Percentiles rank a stretch among this genome's conserved stretches.
Evolutionary conservation across 2,329 filamentous ascomycete genomes (phyloP).

Genomic region (Nothophoma quercina): DNA sequence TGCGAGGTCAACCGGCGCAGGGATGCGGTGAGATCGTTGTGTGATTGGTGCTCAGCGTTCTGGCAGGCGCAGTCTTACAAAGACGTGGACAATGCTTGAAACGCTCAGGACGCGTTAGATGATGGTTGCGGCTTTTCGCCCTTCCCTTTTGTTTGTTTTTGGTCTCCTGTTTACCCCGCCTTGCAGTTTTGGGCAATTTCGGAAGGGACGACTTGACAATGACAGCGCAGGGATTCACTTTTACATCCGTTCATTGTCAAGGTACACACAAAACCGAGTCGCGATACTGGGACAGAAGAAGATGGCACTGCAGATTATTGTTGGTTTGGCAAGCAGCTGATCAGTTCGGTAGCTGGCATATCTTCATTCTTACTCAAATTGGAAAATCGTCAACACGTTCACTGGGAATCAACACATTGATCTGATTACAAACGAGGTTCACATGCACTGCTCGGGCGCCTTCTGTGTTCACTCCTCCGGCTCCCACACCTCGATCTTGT

Average conservation of each 20-base stretch:
- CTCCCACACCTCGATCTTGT: conserved; percentile 39
- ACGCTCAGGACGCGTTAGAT: background rate
- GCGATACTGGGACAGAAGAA: no score
- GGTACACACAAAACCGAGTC: no score
- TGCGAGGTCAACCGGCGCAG: conserved; percentile 30
- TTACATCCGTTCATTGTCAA: no score
- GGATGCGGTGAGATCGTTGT: conserved; percentile 27
- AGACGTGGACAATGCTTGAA: conserved; percentile 7
- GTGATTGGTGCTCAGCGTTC: conserved; percentile 26
- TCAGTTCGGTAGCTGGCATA: no score
- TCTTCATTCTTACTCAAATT: no score
- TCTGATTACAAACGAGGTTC: no score
- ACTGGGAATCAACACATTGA: no score
- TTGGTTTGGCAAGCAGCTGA: background rate
- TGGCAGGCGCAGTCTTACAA: conserved; percentile 5
- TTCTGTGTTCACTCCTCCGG: background rate
- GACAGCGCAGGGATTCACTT: conserved; percentile 2
- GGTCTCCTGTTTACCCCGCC: conserved; percentile 9
- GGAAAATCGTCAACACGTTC: no score
- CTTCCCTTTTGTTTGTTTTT: conserved; percentile 6
- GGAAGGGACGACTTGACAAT: background rate
- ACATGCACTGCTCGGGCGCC: background rate
- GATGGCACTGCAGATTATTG: no score
- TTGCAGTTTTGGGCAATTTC: no score
- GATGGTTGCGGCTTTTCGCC: background rate